Conservation (phyloP, 192 early-diverging fungal species). For the Podila verticillata region DNA sequence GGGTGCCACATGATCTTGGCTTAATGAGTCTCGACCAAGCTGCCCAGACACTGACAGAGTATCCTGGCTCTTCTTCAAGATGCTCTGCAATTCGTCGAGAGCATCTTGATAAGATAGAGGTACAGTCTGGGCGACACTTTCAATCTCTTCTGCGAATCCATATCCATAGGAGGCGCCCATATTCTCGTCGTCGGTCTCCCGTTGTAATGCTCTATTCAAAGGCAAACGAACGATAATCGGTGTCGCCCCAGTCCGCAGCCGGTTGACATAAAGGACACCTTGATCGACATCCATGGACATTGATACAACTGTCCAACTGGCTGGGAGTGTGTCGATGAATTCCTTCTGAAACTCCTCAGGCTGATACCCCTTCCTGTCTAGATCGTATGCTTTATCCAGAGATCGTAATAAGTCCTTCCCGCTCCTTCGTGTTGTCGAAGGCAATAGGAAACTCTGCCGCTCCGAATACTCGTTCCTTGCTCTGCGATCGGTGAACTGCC, state of each 20-base stretch:
- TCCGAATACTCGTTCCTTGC: slow-evolving; percentile 24
- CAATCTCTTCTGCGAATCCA: slow-evolving; percentile 21
- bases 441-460: slow-evolving; percentile 1
- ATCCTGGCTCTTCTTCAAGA: slow-evolving; percentile 75
- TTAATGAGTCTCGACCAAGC: not conserved
- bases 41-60: slow-evolving; percentile 64
- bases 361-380: slow-evolving; percentile 49
- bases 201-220: slow-evolving; percentile 60
- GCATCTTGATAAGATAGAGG: slow-evolving; percentile 59
- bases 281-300: slow-evolving; percentile 76
- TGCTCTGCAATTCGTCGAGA: slow-evolving; percentile 69
- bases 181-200: slow-evolving; percentile 29
- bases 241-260: slow-evolving; percentile 53
- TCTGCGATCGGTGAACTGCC: not conserved
- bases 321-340: slow-evolving; percentile 69
- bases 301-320: slow-evolving; percentile 79
- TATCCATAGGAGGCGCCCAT: not conserved
- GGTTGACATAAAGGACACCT: slow-evolving; percentile 77
- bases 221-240: slow-evolving; percentile 81
- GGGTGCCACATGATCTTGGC: slow-evolving; percentile 19
- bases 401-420: slow-evolving; percentile 27
- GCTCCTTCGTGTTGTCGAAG: slow-evolving; percentile 32
- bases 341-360: slow-evolving; percentile 52
- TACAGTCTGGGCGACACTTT: slow-evolving; percentile 14
- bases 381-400: slow-evolving; percentile 46